Evolutionary conservation across 2,329 filamentous ascomycete genomes (phyloP).

Genomic region (Calonectria crousiana): DNA sequence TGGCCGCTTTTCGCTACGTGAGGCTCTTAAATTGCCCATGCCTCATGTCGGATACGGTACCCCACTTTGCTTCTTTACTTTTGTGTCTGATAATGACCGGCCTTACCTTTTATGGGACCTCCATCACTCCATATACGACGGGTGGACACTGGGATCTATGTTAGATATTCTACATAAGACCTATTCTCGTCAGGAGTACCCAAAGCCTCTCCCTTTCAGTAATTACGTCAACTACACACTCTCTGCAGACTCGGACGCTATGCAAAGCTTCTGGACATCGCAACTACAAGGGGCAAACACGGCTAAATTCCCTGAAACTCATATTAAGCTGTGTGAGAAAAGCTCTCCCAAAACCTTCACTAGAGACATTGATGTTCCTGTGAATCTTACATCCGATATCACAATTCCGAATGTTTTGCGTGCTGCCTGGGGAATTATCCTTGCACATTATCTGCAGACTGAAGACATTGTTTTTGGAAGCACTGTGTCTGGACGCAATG

Average conservation of each 20-base stretch:
- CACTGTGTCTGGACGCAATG: slow-evolving; percentile 13
- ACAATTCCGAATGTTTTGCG: slow-evolving; percentile 4
- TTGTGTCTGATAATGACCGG: not conserved
- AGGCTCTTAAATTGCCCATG: not conserved
- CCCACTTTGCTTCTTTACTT: not conserved
- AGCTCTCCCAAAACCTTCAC: not conserved
- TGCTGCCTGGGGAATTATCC: slow-evolving; percentile 4
- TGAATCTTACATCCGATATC: not conserved
- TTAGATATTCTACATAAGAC: not conserved
- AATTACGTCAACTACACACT: slow-evolving; percentile 3
- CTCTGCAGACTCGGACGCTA: not conserved
- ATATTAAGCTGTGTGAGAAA: not conserved
- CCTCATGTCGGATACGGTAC: not conserved
- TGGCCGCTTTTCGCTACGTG: not conserved
- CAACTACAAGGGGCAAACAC: slow-evolving; percentile 7
- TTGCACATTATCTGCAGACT: slow-evolving; percentile 22
- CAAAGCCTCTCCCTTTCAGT: not conserved
- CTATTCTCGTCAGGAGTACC: not conserved
- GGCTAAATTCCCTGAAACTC: not conserved
- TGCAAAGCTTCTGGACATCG: not conserved
- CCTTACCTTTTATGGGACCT: slow-evolving; percentile 5
- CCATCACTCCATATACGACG: slow-evolving; percentile 7
- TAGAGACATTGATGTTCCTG: not conserved
- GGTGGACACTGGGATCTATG: not conserved
- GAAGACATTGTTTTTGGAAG: slow-evolving; percentile 23